Percentiles rank a stretch among this genome's conserved stretches.
Conservation (phyloP, 1,284 basidiomycete genomes). For the Psilocybe mexicana region DNA sequence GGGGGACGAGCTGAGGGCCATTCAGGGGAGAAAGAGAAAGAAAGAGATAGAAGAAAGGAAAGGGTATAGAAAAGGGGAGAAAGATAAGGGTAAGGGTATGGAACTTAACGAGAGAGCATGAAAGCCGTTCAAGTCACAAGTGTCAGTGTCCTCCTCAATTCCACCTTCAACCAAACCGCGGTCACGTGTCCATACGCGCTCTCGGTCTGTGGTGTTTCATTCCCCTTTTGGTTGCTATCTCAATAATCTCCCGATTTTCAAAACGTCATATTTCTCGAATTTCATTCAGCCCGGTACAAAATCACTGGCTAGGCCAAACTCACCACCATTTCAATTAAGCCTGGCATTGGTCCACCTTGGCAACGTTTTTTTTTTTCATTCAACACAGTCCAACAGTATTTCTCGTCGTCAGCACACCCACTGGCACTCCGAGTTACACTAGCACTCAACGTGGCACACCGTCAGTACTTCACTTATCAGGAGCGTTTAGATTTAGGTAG, state of each 20-base stretch:
- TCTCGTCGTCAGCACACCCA: too few relatives aligned
- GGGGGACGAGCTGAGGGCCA: constrained; percentile 58
- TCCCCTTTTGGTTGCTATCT: background rate
- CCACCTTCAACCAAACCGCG: constrained; percentile 27
- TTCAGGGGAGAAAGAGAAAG: constrained; percentile 17
- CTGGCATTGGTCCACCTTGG: too few relatives aligned
- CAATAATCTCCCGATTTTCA: background rate
- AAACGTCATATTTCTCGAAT: too few relatives aligned
- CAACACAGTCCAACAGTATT: too few relatives aligned
- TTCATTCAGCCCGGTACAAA: too few relatives aligned
- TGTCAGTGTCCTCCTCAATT: constrained; percentile 10
- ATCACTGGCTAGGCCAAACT: too few relatives aligned
- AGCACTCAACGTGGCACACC: too few relatives aligned
- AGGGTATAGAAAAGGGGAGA: background rate
- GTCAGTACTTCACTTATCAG: too few relatives aligned
- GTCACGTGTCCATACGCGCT: constrained; percentile 27
- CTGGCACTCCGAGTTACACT: too few relatives aligned
- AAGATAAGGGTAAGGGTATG: constrained; percentile 8
- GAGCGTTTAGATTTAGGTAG: too few relatives aligned
- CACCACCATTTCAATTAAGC: too few relatives aligned
- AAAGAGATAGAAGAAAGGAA: background rate
- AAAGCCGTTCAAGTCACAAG: constrained; percentile 1
- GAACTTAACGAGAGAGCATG: constrained; percentile 7
- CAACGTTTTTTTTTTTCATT: too few relatives aligned
- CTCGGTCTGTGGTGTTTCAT: background rate